These are phyloP conservation scores for Aspergillus hancockii DNA, from an alignment of 495 filamentous ascomycete species.

Conservation along the genomic window DNA sequence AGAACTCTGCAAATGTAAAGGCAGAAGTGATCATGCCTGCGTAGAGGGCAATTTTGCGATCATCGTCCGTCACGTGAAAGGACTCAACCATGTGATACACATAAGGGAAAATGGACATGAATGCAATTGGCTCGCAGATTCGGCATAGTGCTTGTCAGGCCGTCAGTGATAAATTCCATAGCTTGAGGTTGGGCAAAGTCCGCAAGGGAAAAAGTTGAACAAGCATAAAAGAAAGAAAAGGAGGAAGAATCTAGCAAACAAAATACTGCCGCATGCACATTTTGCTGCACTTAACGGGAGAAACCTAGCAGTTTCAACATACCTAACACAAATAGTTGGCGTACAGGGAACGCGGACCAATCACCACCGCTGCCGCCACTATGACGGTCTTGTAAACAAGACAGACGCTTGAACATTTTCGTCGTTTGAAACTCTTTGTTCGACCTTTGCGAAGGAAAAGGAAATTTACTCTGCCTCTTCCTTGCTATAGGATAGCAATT, in stretches of 20 bases:
- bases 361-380: constrained; percentile 34
- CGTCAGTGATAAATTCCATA: constrained; percentile 37
- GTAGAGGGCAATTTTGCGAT: constrained; percentile 83
- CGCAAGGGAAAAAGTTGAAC: constrained; percentile 1
- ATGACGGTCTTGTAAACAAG: constrained; percentile 39
- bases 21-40: constrained; percentile 95
- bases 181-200: not conserved
- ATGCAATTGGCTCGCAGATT: constrained; percentile 97
- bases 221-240: not conserved
- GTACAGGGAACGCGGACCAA: constrained; percentile 50
- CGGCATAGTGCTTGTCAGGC: constrained; percentile 73
- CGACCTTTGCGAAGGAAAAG: not conserved
- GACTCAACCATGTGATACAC: constrained; percentile 97
- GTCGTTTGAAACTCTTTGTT: constrained; percentile 8
- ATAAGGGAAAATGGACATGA: constrained; percentile 99
- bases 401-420: constrained; percentile 43
- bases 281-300: constrained; percentile 10
- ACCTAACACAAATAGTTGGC: constrained; percentile 76
- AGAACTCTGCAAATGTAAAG: constrained; percentile 95
- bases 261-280: not conserved
- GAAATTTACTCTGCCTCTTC: constrained; percentile 6
- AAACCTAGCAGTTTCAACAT: constrained; percentile 25
- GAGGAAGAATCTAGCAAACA: not conserved
- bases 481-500: constrained; percentile 13
- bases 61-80: constrained; percentile 79